Evolutionary conservation across 2,329 filamentous ascomycete species (phyloP).

Genomic region (Calonectria fujianensis): DNA sequence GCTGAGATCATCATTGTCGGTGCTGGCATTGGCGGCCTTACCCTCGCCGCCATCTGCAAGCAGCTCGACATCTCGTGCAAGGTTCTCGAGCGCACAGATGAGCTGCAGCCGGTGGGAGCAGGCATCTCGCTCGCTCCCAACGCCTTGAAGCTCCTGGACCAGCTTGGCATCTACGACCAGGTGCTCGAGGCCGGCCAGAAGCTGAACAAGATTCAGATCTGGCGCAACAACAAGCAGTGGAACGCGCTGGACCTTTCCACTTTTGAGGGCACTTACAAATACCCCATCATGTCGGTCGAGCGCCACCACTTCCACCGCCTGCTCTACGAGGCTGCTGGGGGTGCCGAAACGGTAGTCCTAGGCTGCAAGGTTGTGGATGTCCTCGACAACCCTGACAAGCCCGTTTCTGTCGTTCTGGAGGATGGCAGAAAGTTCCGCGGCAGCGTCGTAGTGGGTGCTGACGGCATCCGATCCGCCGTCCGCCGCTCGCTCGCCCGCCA

Average conservation of each 20-base stretch:
- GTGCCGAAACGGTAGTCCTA: slow-evolving; percentile 23
- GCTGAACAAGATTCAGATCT: slow-evolving; percentile 37
- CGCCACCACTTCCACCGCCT: slow-evolving; percentile 36
- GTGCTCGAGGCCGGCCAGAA: slow-evolving; percentile 36
- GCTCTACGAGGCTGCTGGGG: slow-evolving; percentile 37
- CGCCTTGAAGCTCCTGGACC: slow-evolving; percentile 36
- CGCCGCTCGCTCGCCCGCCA: slow-evolving; percentile 32
- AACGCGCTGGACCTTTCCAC: slow-evolving; percentile 34
- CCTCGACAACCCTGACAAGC: slow-evolving; percentile 24
- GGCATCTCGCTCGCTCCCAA: slow-evolving; percentile 40
- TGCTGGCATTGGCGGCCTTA: slow-evolving; percentile 38
- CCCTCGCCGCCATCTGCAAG: slow-evolving; percentile 38
- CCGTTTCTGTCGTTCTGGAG: slow-evolving; percentile 30
- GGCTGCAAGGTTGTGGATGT: slow-evolving; percentile 36
- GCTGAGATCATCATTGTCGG: slow-evolving; percentile 38
- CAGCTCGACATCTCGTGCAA: slow-evolving; percentile 38
- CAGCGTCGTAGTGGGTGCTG: slow-evolving; percentile 35
- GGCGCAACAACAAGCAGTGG: slow-evolving; percentile 40
- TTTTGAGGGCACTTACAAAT: slow-evolving; percentile 36
- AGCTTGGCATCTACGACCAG: slow-evolving; percentile 36
- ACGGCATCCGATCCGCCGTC: slow-evolving; percentile 38
- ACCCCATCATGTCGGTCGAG: slow-evolving; percentile 37
- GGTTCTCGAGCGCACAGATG: slow-evolving; percentile 33
- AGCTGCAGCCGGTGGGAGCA: slow-evolving; percentile 33
- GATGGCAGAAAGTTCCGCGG: slow-evolving; percentile 35